Conservation (phyloP, 371 early-diverging fungal genomes). For the Syncephalastrum contaminatum region DNA sequence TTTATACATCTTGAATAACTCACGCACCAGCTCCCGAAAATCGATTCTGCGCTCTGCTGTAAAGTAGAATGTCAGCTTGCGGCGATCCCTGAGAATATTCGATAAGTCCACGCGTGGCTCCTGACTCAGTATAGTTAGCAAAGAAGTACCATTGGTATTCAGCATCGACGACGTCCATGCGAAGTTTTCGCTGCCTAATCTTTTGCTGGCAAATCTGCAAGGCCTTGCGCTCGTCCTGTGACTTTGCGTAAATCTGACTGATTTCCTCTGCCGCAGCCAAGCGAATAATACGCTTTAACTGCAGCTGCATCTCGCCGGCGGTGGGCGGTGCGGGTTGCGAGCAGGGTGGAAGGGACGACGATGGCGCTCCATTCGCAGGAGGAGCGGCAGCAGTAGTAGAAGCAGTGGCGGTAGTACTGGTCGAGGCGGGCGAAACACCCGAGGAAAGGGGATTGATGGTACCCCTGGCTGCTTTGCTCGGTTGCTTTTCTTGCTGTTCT, state of each 20-base stretch:
- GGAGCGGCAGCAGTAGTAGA: too few species aligned
- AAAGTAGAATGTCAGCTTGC: constrained; percentile 95
- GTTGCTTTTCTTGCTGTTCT: constrained; percentile 10
- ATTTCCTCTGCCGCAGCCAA: constrained; percentile 80
- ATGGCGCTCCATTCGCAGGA: too few species aligned
- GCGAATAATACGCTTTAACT: constrained; percentile 88
- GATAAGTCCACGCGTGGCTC: not conserved
- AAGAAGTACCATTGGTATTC: constrained; percentile 90
- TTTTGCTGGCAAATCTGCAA: constrained; percentile 82
- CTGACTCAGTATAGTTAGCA: not conserved
- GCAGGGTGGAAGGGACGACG: not conserved
- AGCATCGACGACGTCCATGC: constrained; percentile 95
- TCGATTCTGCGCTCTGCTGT: constrained; percentile 93
- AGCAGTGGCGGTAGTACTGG: not conserved
- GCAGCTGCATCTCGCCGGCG: constrained; percentile 50
- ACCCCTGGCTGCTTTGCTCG: too few species aligned
- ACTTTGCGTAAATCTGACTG: constrained; percentile 66
- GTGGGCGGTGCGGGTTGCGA: not conserved
- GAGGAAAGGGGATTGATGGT: too few species aligned
- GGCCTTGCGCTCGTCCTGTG: constrained; percentile 88
- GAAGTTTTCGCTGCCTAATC: constrained; percentile 81
- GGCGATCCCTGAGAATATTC: constrained; percentile 73
- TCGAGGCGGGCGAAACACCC: too few species aligned
- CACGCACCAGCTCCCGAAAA: constrained; percentile 97
- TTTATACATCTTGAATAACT: constrained; percentile 98